Percentiles rank a stretch among this genome's conserved stretches.
These are phyloP conservation scores for Elsinoe australis DNA, from an alignment of 2,329 filamentous ascomycete genomes.

Conservation along the genomic window DNA sequence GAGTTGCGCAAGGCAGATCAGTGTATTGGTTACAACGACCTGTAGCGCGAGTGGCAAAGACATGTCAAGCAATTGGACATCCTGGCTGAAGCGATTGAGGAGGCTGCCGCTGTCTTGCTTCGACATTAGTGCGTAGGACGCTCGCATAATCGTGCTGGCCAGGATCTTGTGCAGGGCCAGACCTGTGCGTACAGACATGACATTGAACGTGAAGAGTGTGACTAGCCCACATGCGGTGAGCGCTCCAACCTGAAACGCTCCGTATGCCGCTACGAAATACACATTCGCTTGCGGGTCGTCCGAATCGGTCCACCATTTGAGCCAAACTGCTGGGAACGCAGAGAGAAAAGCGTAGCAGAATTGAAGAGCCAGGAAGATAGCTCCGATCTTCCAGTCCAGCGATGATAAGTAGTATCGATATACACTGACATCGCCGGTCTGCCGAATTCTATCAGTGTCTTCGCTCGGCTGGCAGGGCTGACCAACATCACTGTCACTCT, in stretches of 20 bases:
- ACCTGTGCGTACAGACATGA: conserved; percentile 6
- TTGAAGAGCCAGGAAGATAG: conserved; percentile 25
- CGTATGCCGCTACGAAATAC: no score
- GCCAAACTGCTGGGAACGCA: conserved; percentile 18
- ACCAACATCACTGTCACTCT: no score
- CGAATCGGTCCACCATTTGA: conserved; percentile 19
- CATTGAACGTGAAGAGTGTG: conserved; percentile 15
- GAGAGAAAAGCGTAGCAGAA: conserved; percentile 23
- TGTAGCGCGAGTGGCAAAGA: conserved; percentile 27
- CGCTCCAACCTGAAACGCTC: neutral
- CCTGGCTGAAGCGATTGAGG: conserved; percentile 42
- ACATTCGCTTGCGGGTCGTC: no score
- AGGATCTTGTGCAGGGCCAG: neutral
- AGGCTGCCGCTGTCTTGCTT: conserved; percentile 35
- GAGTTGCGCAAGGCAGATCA: conserved; percentile 17
- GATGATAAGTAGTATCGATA: conserved; percentile 28
- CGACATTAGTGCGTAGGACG: neutral
- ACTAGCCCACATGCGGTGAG: conserved; percentile 14
- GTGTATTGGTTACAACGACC: conserved; percentile 6
- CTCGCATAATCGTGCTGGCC: conserved; percentile 6
- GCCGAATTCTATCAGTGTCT: conserved; percentile 19
- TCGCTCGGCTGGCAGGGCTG: neutral
- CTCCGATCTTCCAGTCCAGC: conserved; percentile 25
- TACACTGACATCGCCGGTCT: conserved; percentile 35
- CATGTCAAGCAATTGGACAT: conserved; percentile 41